phyloP scores from a whole-genome alignment of 768 basidiomycete genomes.

The Mycena chlorophos region DNA sequence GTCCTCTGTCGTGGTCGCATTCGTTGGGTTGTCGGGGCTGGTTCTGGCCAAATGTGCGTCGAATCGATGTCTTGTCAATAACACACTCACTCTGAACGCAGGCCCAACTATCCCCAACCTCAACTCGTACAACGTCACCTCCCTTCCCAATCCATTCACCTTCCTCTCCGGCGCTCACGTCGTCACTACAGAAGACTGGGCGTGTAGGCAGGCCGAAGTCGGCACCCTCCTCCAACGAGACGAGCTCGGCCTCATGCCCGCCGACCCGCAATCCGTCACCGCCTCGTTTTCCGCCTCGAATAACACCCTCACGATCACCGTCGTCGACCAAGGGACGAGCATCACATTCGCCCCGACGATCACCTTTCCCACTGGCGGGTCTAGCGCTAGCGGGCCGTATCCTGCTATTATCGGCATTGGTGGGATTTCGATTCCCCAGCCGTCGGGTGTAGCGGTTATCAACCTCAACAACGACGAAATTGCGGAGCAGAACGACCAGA shows the following conservation, averaged over 20 bases:
- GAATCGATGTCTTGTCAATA: too few relatives aligned
- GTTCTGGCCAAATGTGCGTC: too few relatives aligned
- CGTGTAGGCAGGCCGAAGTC: conserved; percentile 53
- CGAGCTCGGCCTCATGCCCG: conserved; percentile 54
- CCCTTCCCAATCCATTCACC: conserved; percentile 55
- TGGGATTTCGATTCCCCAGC: conserved; percentile 41
- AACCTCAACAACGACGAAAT: conserved; percentile 56
- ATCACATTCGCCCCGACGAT: conserved; percentile 52
- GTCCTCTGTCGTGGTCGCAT: too few relatives aligned
- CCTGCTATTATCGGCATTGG: conserved; percentile 47
- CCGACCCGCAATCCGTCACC: conserved; percentile 46
- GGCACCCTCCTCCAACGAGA: conserved; percentile 50
- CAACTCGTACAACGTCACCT: conserved; percentile 38
- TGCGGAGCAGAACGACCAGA: conserved; percentile 43
- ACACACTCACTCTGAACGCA: not conserved
- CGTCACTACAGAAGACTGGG: conserved; percentile 47
- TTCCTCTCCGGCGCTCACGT: conserved; percentile 47
- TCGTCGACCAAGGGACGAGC: conserved; percentile 43
- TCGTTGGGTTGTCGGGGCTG: too few relatives aligned
- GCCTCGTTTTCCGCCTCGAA: conserved; percentile 43
- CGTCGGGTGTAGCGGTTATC: conserved; percentile 44
- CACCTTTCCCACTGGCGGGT: conserved; percentile 42
- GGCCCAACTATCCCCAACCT: conserved; percentile 22
- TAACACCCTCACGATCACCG: conserved; percentile 49
- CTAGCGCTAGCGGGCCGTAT: conserved; percentile 45